phyloP scores from a whole-genome alignment of 1,284 basidiomycete species.

The Apiotrichum gamsii region DNA sequence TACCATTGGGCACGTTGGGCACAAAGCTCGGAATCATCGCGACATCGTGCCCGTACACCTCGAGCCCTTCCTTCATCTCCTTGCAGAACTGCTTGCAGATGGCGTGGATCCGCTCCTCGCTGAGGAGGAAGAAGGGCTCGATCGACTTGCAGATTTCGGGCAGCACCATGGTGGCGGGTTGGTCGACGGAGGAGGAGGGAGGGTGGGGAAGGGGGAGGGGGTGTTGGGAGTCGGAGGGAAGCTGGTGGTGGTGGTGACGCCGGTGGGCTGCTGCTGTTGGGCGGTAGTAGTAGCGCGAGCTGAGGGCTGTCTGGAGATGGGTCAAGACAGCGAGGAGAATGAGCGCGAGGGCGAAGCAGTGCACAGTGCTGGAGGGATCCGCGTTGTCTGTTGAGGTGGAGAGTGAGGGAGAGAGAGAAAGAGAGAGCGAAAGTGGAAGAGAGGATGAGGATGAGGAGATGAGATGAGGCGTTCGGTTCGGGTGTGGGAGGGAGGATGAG shows the following conservation, averaged over 20 bases:
- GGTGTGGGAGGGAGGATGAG: too few relatives aligned
- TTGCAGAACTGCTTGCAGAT: constrained; percentile 72
- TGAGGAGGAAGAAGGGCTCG: constrained; percentile 64
- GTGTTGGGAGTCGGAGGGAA: neutral
- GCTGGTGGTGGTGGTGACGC: neutral
- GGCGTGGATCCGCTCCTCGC: constrained; percentile 56
- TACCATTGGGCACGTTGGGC: constrained; percentile 79
- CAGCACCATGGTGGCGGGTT: constrained; percentile 13
- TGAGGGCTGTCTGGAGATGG: too few relatives aligned
- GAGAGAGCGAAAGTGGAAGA: too few relatives aligned
- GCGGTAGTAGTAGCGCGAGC: too few relatives aligned
- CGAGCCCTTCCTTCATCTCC: constrained; percentile 67
- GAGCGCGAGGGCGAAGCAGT: too few relatives aligned
- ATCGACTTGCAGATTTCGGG: constrained; percentile 44
- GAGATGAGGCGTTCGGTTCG: too few relatives aligned
- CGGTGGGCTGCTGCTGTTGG: neutral
- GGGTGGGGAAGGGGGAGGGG: neutral
- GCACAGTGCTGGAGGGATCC: too few relatives aligned
- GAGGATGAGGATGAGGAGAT: too few relatives aligned
- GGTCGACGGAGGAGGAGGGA: neutral
- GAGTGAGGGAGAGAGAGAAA: too few relatives aligned
- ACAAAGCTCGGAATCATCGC: constrained; percentile 93
- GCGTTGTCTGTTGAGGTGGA: too few relatives aligned
- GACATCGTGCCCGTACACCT: constrained; percentile 66
- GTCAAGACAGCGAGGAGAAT: too few relatives aligned